These are phyloP conservation scores for Aureobasidium leucospermi DNA, from an alignment of 2,329 filamentous ascomycete species.

Conservation along the genomic window DNA sequence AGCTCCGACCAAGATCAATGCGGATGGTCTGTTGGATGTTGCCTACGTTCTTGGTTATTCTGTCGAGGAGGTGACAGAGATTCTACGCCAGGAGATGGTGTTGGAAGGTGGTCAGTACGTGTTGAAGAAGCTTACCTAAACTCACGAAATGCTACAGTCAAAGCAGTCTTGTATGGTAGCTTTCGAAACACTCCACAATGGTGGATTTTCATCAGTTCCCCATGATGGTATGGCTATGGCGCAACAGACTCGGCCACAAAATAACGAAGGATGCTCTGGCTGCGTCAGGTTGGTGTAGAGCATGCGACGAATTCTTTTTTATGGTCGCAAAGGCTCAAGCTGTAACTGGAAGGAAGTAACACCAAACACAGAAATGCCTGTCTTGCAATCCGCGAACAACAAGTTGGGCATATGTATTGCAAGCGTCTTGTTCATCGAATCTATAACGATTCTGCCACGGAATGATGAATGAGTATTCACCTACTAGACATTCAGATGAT, in stretches of 20 bases:
- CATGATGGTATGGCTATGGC: neutral
- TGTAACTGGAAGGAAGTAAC: neutral
- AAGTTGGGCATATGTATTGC: neutral
- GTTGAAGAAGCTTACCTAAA: neutral
- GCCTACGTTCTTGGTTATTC: constrained; percentile 60
- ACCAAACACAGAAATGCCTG: no score
- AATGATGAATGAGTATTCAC: no score
- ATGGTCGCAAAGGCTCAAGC: neutral
- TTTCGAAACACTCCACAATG: neutral
- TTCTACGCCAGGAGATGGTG: constrained; percentile 15
- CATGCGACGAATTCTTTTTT: neutral
- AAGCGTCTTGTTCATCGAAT: neutral
- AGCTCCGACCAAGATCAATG: constrained; percentile 65
- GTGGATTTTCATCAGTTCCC: neutral
- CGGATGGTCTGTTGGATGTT: constrained; percentile 61
- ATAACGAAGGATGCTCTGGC: neutral
- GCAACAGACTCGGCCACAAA: neutral
- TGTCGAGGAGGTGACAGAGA: constrained; percentile 22
- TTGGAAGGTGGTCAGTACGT: constrained; percentile 12
- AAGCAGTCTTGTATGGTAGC: neutral
- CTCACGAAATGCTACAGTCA: neutral
- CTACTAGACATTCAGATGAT: no score
- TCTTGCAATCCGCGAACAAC: no score
- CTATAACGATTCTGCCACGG: no score
- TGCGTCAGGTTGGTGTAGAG: neutral